Evolutionary conservation across 2,329 filamentous ascomycete genomes (phyloP).

Genomic region (Coniochaeta prunicola): DNA sequence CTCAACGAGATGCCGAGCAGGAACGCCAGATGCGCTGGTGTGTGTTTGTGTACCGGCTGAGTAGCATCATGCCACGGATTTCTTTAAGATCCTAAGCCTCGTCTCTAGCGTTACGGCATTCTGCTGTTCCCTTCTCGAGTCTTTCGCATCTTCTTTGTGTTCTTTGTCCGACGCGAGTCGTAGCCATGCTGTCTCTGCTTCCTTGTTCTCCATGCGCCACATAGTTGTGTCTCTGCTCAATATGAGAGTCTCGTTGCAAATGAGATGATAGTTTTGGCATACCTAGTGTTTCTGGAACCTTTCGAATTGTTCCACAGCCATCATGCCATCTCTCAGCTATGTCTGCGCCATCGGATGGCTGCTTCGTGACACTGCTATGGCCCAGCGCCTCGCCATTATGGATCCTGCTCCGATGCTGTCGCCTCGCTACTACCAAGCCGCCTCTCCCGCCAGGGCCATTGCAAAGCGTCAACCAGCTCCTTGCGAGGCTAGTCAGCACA

Average conservation of each 20-base stretch:
- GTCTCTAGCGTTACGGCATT: background rate
- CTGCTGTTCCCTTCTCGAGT: background rate
- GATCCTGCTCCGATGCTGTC: background rate
- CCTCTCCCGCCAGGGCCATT: background rate
- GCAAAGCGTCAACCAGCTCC: background rate
- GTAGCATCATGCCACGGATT: background rate
- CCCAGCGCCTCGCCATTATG: background rate
- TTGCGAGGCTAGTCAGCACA: background rate
- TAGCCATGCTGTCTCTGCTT: background rate
- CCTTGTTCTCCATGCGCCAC: background rate
- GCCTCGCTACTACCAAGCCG: slow-evolving; percentile 1
- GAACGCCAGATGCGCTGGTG: background rate
- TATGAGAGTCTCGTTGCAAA: background rate
- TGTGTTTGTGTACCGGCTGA: background rate
- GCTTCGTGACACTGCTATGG: background rate
- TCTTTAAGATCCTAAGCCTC: background rate
- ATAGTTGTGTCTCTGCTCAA: background rate
- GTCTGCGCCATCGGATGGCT: background rate
- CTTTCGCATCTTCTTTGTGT: background rate
- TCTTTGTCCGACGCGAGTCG: background rate
- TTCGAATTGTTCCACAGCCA: background rate
- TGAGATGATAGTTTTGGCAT: background rate
- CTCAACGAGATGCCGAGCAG: background rate
- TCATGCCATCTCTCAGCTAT: background rate
- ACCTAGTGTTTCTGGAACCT: background rate